phyloP scores from a whole-genome alignment of 352 stramenopile genomes.

The Peronospora destructor region DNA sequence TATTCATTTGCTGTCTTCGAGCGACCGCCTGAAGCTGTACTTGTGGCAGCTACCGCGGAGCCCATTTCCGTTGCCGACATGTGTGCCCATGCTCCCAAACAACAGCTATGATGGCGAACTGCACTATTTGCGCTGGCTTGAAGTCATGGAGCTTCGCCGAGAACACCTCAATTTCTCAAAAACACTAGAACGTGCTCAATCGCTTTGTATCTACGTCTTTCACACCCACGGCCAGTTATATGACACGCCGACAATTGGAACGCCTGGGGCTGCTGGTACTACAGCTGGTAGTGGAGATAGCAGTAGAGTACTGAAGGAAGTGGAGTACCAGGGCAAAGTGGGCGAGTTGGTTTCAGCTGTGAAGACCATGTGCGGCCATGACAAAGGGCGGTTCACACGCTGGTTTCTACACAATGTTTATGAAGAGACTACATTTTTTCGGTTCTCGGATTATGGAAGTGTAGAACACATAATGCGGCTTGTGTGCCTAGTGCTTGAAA shows the following conservation, averaged over 20 bases:
- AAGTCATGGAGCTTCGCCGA: constrained; percentile 70
- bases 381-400: constrained; percentile 74
- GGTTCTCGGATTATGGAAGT: constrained; percentile 73
- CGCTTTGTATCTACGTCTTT: constrained; percentile 78
- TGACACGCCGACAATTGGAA: constrained; percentile 29
- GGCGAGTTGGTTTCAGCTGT: constrained; percentile 76
- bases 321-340: constrained; percentile 80
- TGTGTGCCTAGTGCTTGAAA: constrained; percentile 74
- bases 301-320: constrained; percentile 58
- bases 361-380: constrained; percentile 82
- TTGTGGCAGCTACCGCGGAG: constrained; percentile 79
- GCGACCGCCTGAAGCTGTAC: constrained; percentile 69
- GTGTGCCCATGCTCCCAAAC: constrained; percentile 51
- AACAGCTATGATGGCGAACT: constrained; percentile 64
- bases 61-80: constrained; percentile 58
- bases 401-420: constrained; percentile 85
- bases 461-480: constrained; percentile 80
- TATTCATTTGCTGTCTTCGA: constrained; percentile 53
- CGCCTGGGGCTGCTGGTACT: constrained; percentile 15
- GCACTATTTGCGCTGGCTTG: constrained; percentile 66
- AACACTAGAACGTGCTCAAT: constrained; percentile 75
- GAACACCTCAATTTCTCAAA: constrained; percentile 71
- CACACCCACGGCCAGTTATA: constrained; percentile 72
- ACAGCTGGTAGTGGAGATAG: constrained; percentile 27
- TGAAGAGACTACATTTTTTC: constrained; percentile 71